Base-by-base conservation (phyloP, 2,329 filamentous ascomycete species). In the Penicillium expansum region DNA sequence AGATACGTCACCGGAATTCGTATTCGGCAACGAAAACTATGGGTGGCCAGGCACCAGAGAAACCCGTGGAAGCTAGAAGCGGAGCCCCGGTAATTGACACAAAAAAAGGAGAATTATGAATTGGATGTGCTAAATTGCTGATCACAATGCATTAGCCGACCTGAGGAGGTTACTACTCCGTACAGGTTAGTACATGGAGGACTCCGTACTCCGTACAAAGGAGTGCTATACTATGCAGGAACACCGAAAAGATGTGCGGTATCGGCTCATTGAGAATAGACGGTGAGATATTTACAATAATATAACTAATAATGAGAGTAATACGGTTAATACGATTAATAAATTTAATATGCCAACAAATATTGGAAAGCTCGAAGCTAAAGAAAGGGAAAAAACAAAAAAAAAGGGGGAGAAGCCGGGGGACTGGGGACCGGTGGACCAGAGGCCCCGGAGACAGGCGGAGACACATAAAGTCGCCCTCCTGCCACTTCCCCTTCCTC, bases 381-480 rank as follows among this genome's bases (percentile, higher is more conserved):
- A 51, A 48, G 20, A 10, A 9, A 22, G 10, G 6, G 27, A 32
- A 42, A 16, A 20, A 13, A 29, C 20, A 29, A 35, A 48, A 29
- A 35, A n/a, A 20, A 41, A 58, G 48, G 38, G 22, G 48, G 54
- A 41, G 48, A 52, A 41, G 27, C 22, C 48, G 54, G 54, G 53
- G 48, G 48, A 45, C 33, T 14, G 43, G 32, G 11, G 33, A 29
- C 27, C 47, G 53, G 53, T 27, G 53, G 39, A 29, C 42, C 11
- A 24, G 5, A 8, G n/a, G n/a, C 30, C 29, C 54, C 54, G 54
- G 48, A 45, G 54, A 39, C 27, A 41, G 33, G 48, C 49, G 54
- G 48, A 44, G 53, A 22, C 20, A 47, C 45, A 56, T 56, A 56
- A 52, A 43, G 42, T 44, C 22, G 35, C 20, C 41, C 33, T 30